phyloP scores from a whole-genome alignment of 768 basidiomycete species.

The Daedalea quercina region DNA sequence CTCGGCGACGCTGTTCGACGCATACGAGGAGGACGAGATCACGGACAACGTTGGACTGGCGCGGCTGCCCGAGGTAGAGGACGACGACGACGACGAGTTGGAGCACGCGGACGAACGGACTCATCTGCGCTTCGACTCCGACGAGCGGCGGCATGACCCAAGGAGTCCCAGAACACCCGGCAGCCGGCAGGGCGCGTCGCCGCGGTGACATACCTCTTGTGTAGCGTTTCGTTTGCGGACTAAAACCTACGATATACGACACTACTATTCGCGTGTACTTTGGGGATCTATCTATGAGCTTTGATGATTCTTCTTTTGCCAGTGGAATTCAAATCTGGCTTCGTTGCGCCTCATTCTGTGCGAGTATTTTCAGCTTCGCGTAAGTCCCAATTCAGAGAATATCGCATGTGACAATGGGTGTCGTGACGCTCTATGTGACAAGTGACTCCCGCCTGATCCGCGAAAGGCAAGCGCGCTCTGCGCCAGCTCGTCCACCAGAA shows the following conservation, averaged over 20 bases:
- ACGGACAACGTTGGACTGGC: conserved; percentile 49
- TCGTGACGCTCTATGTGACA: no score
- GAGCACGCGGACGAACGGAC: conserved; percentile 39
- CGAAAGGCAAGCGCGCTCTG: no score
- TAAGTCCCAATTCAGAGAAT: no score
- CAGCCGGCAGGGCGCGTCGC: conserved; percentile 40
- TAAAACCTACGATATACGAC: conserved; percentile 3
- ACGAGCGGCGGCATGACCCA: conserved; percentile 28
- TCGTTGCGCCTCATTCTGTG: neutral
- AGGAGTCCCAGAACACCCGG: conserved; percentile 44
- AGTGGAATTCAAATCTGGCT: neutral
- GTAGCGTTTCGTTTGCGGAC: neutral
- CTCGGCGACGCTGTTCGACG: conserved; percentile 61
- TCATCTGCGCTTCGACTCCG: conserved; percentile 31
- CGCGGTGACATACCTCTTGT: conserved; percentile 4
- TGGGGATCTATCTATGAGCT: neutral
- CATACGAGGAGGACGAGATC: conserved; percentile 60
- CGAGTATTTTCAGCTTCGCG: neutral
- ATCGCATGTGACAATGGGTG: no score
- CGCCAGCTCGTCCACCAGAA: no score
- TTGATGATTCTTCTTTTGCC: no score
- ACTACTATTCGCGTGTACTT: neutral
- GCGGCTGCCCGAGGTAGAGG: conserved; percentile 56
- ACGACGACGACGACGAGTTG: conserved; percentile 39
- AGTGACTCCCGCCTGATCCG: no score